These are phyloP conservation scores for Ogataea sp. DNA, from an alignment of 805 yeast genomes.

Conservation along the genomic window DNA sequence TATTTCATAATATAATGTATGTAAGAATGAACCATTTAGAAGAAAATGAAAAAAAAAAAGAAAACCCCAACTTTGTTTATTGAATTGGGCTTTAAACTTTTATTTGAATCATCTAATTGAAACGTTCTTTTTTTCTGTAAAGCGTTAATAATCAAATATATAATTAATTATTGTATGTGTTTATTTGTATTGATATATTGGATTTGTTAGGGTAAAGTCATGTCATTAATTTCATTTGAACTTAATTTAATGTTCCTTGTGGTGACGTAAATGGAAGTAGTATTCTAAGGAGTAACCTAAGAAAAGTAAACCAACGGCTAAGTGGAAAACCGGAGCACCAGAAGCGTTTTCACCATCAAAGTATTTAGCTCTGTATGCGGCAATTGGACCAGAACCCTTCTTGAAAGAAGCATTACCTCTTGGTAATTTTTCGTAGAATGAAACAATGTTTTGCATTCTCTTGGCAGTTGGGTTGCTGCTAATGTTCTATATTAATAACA, in stretches of 20 bases:
- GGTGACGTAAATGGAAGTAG: slow-evolving; percentile 77
- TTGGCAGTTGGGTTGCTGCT: slow-evolving; percentile 95
- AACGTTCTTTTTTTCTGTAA: too few species aligned
- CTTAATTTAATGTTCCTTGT: slow-evolving; percentile 38
- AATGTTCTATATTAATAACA: slow-evolving; percentile 47
- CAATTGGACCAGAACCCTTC: slow-evolving; percentile 60
- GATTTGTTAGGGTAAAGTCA: too few species aligned
- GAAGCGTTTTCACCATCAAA: slow-evolving; percentile 78
- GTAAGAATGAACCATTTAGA: too few species aligned
- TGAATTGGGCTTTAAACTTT: too few species aligned
- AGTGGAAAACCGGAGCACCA: slow-evolving; percentile 76
- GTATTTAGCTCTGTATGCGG: slow-evolving; percentile 79
- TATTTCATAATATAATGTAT: too few species aligned
- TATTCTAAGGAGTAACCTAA: slow-evolving; percentile 90
- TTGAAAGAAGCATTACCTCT: slow-evolving; percentile 81
- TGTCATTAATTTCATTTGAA: not conserved
- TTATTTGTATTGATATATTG: too few species aligned
- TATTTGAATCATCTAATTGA: too few species aligned
- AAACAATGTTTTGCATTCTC: slow-evolving; percentile 91
- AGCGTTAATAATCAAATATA: too few species aligned
- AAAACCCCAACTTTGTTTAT: too few species aligned
- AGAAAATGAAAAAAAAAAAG: too few species aligned
- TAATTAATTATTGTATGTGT: too few species aligned
- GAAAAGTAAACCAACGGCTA: slow-evolving; percentile 56
- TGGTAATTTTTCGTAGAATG: slow-evolving; percentile 93